phyloP scores from a whole-genome alignment of 2,329 filamentous ascomycete species.

The Fusarium miscanthi region DNA sequence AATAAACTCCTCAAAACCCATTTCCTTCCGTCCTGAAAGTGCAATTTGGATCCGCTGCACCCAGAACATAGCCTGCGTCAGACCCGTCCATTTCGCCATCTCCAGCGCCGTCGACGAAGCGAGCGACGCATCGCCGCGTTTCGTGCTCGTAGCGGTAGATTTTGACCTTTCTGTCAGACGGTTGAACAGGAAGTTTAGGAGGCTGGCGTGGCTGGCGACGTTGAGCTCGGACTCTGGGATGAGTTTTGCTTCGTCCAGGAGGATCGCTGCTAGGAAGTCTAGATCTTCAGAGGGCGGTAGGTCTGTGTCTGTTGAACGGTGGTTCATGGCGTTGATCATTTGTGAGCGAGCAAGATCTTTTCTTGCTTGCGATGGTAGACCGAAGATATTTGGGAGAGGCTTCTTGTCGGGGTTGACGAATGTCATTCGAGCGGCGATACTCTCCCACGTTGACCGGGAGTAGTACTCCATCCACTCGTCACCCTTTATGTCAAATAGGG shows the following conservation, averaged over 20 bases:
- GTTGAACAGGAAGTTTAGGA: conserved; percentile 23
- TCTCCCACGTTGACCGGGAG: conserved; percentile 40
- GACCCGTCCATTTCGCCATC: conserved; percentile 21
- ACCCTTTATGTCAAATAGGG: conserved; percentile 37
- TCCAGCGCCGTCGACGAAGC: conserved; percentile 33
- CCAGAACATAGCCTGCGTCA: conserved; percentile 47
- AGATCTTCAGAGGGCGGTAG: conserved; percentile 33
- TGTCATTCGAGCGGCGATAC: conserved; percentile 43
- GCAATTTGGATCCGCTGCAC: conserved; percentile 39
- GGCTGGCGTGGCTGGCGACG: conserved; percentile 33
- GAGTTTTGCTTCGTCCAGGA: conserved; percentile 37
- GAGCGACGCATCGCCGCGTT: neutral
- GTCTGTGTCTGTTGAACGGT: conserved; percentile 4
- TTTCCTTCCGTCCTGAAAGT: neutral
- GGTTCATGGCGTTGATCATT: conserved; percentile 32
- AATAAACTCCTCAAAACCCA: conserved; percentile 40
- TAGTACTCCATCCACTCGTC: conserved; percentile 48
- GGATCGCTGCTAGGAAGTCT: conserved; percentile 34
- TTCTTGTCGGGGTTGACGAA: conserved; percentile 45
- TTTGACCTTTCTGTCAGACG: neutral
- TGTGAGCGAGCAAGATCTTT: conserved; percentile 26
- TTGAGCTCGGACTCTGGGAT: conserved; percentile 27
- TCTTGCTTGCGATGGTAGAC: conserved; percentile 28
- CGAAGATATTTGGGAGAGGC: conserved; percentile 43
- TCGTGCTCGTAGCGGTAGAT: neutral